phyloP scores from a whole-genome alignment of 2,329 filamentous ascomycete genomes.

The Aspergillus sp. region DNA sequence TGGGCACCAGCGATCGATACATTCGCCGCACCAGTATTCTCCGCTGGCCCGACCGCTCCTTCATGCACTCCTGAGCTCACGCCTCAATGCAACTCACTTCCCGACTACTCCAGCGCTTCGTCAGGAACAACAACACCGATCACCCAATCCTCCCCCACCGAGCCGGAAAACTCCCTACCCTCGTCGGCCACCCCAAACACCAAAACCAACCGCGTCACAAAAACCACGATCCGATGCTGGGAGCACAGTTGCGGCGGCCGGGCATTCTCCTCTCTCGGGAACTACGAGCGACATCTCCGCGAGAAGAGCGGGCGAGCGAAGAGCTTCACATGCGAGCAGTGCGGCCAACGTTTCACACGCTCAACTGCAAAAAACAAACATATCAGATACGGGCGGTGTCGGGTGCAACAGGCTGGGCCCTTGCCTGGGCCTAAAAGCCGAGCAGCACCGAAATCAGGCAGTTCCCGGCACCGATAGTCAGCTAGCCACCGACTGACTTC shows the following conservation, averaged over 20 bases:
- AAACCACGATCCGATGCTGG: slow-evolving; percentile 8
- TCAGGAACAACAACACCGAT: not conserved
- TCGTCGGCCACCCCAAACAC: not conserved
- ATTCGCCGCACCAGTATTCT: not conserved
- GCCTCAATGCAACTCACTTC: not conserved
- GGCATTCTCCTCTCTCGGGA: slow-evolving; percentile 8
- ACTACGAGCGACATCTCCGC: slow-evolving; percentile 9
- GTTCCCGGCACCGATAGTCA: no score
- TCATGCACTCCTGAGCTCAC: not conserved
- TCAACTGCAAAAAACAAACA: slow-evolving; percentile 12
- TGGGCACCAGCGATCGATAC: not conserved
- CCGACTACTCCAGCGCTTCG: not conserved
- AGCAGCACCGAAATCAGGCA: no score
- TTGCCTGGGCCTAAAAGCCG: not conserved
- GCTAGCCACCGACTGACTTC: not conserved
- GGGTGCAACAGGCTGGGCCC: not conserved
- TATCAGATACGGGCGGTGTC: slow-evolving; percentile 7
- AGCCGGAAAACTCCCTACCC: not conserved
- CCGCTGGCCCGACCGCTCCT: not conserved
- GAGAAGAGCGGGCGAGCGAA: slow-evolving; percentile 9
- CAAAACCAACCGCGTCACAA: not conserved
- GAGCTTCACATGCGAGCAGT: slow-evolving; percentile 7
- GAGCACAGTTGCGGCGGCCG: slow-evolving; percentile 12
- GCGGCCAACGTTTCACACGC: slow-evolving; percentile 9
- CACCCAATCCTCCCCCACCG: slow-evolving; percentile 1